phyloP scores from a whole-genome alignment of 2,329 filamentous ascomycete genomes.

The Pochonia chlamydosporia region DNA sequence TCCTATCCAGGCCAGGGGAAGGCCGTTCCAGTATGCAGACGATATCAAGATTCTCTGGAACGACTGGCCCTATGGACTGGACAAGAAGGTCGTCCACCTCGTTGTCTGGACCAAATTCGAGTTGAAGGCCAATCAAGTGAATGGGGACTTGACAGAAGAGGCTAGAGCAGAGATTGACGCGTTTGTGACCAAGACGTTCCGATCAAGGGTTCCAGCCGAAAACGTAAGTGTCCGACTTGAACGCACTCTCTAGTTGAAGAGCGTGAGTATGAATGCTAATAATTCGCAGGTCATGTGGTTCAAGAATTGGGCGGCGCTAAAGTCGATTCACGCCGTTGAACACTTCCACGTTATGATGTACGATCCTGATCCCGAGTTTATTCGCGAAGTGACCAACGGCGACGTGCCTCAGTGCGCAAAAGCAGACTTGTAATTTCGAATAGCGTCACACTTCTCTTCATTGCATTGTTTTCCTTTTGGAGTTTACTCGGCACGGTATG shows the following conservation, averaged over 20 bases:
- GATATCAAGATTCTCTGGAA: slow-evolving; percentile 77
- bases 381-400: slow-evolving; percentile 64
- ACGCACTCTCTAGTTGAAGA: too few relatives aligned
- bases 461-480: not conserved
- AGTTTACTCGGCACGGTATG: not conserved
- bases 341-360: slow-evolving; percentile 94
- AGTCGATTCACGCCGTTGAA: slow-evolving; percentile 81
- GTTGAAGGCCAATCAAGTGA: slow-evolving; percentile 60
- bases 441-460: not conserved
- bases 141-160: slow-evolving; percentile 60
- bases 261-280: not conserved
- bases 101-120: slow-evolving; percentile 92
- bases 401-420: slow-evolving; percentile 62
- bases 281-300: slow-evolving; percentile 37
- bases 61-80: slow-evolving; percentile 91
- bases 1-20: slow-evolving; percentile 28
- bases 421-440: slow-evolving; percentile 12
- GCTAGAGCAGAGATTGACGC: slow-evolving; percentile 60
- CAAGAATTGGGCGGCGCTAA: slow-evolving; percentile 78
- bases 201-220: slow-evolving; percentile 41
- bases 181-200: slow-evolving; percentile 66
- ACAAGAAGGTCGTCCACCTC: slow-evolving; percentile 70
- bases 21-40: slow-evolving; percentile 37
- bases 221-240: slow-evolving; percentile 38
- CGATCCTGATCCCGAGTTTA: slow-evolving; percentile 63